These are phyloP conservation scores for Pelargonium fulgidum DNA, from an alignment of 441 rosid genomes.

Conservation along the genomic window DNA sequence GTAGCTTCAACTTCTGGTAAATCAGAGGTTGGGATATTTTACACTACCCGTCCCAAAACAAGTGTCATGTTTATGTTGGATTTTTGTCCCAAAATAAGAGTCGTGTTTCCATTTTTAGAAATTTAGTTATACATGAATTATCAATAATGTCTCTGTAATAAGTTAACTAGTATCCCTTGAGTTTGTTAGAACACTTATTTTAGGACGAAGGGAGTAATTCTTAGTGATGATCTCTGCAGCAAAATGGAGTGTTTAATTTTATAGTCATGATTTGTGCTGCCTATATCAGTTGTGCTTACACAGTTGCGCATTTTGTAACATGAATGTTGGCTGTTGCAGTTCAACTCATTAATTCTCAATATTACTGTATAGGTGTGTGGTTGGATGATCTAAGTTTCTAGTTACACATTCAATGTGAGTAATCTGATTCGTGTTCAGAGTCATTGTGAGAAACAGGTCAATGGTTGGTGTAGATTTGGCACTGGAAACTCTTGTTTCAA, in stretches of 20 bases:
- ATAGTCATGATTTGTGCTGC: not conserved
- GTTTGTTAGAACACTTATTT: too few species aligned
- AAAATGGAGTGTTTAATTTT: too few species aligned
- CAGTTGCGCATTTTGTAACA: not conserved
- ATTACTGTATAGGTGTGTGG: not conserved
- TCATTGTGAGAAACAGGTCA: not conserved
- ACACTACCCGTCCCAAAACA: not conserved
- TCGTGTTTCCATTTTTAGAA: too few species aligned
- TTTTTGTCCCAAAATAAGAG: too few species aligned
- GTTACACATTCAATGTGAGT: not conserved
- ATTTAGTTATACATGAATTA: too few species aligned
- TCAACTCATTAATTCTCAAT: not conserved
- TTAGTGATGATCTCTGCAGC: too few species aligned
- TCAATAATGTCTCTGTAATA: too few species aligned
- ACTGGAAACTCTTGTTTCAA: not conserved
- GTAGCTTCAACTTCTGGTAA: not conserved
- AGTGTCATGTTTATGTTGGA: too few species aligned
- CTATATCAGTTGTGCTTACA: not conserved
- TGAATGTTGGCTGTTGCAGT: not conserved
- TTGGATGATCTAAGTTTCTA: not conserved
- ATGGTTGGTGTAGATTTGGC: not conserved
- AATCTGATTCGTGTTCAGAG: not conserved
- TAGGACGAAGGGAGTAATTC: too few species aligned
- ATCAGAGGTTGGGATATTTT: not conserved
- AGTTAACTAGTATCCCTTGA: too few species aligned